Evolutionary conservation across 75 land plant species (phyloP), one percentile per base, ranked within the genome.

Genomic region (Cupressus sempervirens): DNA sequence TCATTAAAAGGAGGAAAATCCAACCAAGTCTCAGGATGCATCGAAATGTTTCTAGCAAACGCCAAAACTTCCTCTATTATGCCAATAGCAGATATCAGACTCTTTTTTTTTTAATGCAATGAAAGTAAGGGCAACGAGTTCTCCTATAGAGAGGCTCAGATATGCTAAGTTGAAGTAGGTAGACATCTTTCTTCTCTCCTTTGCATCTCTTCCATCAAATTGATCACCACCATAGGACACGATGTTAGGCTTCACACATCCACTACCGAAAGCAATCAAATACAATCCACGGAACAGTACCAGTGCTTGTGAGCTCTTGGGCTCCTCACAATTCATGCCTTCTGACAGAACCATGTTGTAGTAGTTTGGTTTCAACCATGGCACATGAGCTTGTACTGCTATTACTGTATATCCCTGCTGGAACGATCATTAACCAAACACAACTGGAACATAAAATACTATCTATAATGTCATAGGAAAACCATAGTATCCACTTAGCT

Each of bases 161-260:
- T 95, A 93, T 29, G 93, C 92, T 26, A 88, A 80, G 82, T 92
- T 96, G 93, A 96, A 93, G 85, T 93, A 96, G 1, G 89, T 88
- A 1, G 96, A 90, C 82, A 91, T 91, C 88, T 86, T 83, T 82
- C 90, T 87, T 62, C 89, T 80, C 46, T 93, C 93, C 76, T 84
- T 83, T n/a, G n/a, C n/a, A n/a, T n/a, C n/a, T n/a, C n/a, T n/a
- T n/a, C n/a, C n/a, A n/a, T n/a, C n/a, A n/a, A n/a, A n/a, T n/a
- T n/a, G n/a, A n/a, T n/a, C n/a, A n/a, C n/a, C n/a, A n/a, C n/a
- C n/a, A n/a, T n/a, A 14, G 18, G 97, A 87, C 7, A 92, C 85
- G 87, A 94, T 91, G 86, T 93, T 93, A 2, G 97, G 97, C 87
- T 94, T 91, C 35, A 92, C 77, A 41, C 94, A 94, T 7, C 96